These are phyloP conservation scores for Pyrenochaeta sp. DNA, from an alignment of 2,329 filamentous ascomycete genomes.

Conservation along the genomic window DNA sequence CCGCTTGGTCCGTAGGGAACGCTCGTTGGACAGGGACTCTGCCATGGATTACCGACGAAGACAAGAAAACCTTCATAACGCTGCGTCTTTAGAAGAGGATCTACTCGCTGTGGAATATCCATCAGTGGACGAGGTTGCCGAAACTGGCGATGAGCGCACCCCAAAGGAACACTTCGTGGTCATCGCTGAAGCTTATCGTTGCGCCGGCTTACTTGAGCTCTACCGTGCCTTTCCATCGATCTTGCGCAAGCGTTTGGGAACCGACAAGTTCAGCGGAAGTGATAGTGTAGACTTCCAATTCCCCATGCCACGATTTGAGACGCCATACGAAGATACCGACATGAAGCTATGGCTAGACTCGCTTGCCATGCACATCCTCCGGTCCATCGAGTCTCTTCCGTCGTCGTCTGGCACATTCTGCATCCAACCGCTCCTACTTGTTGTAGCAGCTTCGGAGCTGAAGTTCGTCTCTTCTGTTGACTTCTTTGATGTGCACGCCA, in stretches of 20 bases:
- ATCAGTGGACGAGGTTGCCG: constrained; percentile 56
- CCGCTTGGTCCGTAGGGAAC: constrained; percentile 52
- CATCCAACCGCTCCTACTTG: constrained; percentile 62
- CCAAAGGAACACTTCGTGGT: constrained; percentile 62
- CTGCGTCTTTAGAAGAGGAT: constrained; percentile 56
- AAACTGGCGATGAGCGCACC: constrained; percentile 62
- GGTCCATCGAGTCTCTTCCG: constrained; percentile 59
- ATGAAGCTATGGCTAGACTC: constrained; percentile 58
- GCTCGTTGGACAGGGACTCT: constrained; percentile 39
- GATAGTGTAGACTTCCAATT: constrained; percentile 42
- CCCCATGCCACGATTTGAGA: constrained; percentile 44
- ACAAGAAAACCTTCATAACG: constrained; percentile 49
- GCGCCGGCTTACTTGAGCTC: constrained; percentile 62
- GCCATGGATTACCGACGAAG: constrained; percentile 40
- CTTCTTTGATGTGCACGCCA: constrained; percentile 50
- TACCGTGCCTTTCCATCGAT: constrained; percentile 64
- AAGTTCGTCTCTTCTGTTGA: constrained; percentile 53
- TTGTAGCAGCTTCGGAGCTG: constrained; percentile 61
- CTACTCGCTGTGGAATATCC: constrained; percentile 59
- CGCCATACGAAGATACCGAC: constrained; percentile 42
- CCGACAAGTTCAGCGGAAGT: constrained; percentile 29
- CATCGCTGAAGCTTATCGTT: constrained; percentile 63
- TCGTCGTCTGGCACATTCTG: constrained; percentile 63
- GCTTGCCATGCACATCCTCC: constrained; percentile 61
- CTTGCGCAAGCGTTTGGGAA: constrained; percentile 54